Base-by-base conservation (phyloP, 2,329 filamentous ascomycete species). In the Penicillium thymicola region DNA sequence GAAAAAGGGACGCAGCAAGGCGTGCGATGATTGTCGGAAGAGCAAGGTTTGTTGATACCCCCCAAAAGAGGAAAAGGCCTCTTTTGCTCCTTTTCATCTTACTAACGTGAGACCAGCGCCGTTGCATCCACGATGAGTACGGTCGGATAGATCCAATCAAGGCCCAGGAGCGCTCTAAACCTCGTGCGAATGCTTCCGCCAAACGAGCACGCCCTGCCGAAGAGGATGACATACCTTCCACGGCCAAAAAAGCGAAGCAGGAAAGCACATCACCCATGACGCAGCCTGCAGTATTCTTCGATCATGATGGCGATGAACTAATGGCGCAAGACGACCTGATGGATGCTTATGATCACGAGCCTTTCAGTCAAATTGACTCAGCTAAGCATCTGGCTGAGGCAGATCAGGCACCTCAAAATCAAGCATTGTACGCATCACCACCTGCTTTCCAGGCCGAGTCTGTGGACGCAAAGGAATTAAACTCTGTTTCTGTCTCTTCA, bases 51-150 rank as follows among this genome's bases (percentile, higher is more conserved):
- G 80, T 72, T 72, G 40, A 34, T 41, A 16, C 5, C 30, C 11
- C 11, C 11, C 28, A 13, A 14, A 10, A 13, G n/a, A n/a, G n/a
- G n/a, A 30, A n/a, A 28, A 11, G 38, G 27, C 38, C 13, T 32
- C 18, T 54, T 43, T 51, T 36, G 23, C 49, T 41, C 41, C 23
- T 37, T 46, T 51, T 51, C 30, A 52, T 47, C 38, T 61, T 63
- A 70, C 64, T 67, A 58, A 66, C 42, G 43, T 40, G 5, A 40
- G 0, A 58, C 47, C 60, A 87, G 84, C 83, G 85, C 57, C 83
- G 85, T 65, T 88, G 85, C 66, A 85, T 87, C 47, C 85, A 88
- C 65, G 85, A 87, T 64, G 84, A 86, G 62, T 80, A 82, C 61
- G 85, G 85, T 48, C 81, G 84, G 54, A 79, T 87, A 27, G 85